A percentile compares a stretch with the other conserved stretches of the same genome.
phyloP scores from a whole-genome alignment of 2,329 filamentous ascomycete genomes.

The Fusarium sp. region DNA sequence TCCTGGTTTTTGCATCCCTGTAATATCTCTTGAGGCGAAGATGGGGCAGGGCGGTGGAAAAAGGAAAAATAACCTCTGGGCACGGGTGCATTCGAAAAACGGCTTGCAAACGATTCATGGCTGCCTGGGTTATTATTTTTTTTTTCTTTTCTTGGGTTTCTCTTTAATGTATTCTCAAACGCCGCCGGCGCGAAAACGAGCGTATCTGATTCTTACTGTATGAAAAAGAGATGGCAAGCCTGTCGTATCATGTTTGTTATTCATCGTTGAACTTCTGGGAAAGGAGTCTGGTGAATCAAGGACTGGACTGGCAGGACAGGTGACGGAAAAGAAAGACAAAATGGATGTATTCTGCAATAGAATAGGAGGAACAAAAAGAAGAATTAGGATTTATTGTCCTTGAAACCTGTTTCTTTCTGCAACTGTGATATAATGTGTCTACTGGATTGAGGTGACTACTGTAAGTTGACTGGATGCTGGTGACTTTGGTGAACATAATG shows the following conservation, averaged over 20 bases:
- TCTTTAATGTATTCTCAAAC: slow-evolving; percentile 24
- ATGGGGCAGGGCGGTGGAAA: slow-evolving; percentile 11
- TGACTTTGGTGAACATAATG: not conserved
- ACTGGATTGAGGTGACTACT: no score
- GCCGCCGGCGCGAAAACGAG: slow-evolving; percentile 3
- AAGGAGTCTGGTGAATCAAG: slow-evolving; percentile 16
- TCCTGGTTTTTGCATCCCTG: slow-evolving; percentile 11
- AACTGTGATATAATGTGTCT: not conserved
- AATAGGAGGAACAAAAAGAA: slow-evolving; percentile 30
- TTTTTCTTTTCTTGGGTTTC: slow-evolving; percentile 2
- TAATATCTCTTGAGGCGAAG: slow-evolving; percentile 13
- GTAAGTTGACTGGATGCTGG: not conserved
- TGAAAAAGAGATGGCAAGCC: slow-evolving; percentile 15
- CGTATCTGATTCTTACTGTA: slow-evolving; percentile 28
- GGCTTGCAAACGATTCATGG: slow-evolving; percentile 13
- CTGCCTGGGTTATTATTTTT: not conserved
- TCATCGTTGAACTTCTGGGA: slow-evolving; percentile 21
- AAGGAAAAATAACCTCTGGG: slow-evolving; percentile 21
- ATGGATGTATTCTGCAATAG: slow-evolving; percentile 28
- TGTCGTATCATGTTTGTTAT: slow-evolving; percentile 5
- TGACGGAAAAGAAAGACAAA: slow-evolving; percentile 31
- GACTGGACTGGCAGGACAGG: slow-evolving; percentile 4
- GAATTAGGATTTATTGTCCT: slow-evolving; percentile 27
- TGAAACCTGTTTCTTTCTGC: not conserved
- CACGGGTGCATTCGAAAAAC: slow-evolving; percentile 25